Evolutionary conservation across 345 rosid genomes (phyloP), one percentile per base, ranked within the genome.

Genomic region (Salix purpurea): DNA sequence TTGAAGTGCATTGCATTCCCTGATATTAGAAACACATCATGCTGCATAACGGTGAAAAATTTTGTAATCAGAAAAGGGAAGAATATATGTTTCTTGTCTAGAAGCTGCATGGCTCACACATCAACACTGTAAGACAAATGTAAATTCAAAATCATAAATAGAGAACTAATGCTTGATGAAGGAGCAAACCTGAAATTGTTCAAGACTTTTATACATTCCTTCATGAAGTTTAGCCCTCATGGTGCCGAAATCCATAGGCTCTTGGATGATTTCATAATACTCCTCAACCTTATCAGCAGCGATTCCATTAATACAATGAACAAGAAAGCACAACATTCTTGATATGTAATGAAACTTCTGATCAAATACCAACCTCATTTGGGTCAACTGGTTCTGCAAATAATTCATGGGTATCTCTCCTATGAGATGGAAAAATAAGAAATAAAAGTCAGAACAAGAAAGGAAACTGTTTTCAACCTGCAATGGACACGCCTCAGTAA

Each of bases 211-310:
- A 75, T 91, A 91, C 93, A 91, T 85, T 76, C 91, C 95, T 78
- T 91, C 95, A 56, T 91, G 95, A 81, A 91, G 93, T 83, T 89
- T 91, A 77, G 95, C 95, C 74, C 93, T 91, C 90, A 91, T 89
- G 54, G 95, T 91, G 64, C 95, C 93, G 37, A 91, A 91, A 76
- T 91, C 91, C 95, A 91, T 91, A 28, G 95, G 91, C 82, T 89
- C 91, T 73, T 87, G 77, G 72, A 89, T 84, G 77, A 86, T 85
- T 79, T 88, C 86, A 74, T 85, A 86, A 71, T 89, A 91, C 71
- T 84, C 87, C 77, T 87, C 88, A 54, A 89, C 92, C 95, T 91
- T 71, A 72, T 24, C 28, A 77, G 30, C 73, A 67, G 71, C 37
- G 65, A 48, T 67, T 9, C 68, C 72, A 76, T 73, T 70, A 74